These are phyloP conservation scores for Carex myosuroides DNA, from an alignment of 176 grass and related monocot genomes.

Conservation along the genomic window DNA sequence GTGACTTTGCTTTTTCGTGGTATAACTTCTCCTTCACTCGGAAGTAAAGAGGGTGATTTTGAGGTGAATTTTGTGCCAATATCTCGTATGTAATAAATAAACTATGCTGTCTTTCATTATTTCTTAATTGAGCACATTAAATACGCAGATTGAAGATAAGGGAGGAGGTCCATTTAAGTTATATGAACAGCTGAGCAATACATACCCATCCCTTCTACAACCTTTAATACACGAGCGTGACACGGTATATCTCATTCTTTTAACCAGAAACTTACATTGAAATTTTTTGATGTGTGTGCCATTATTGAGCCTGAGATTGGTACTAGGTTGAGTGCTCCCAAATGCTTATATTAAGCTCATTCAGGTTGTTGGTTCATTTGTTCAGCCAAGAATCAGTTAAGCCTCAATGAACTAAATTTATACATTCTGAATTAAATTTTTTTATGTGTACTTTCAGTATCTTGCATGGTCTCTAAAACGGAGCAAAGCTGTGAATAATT, in stretches of 20 bases:
- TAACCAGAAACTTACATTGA: background rate
- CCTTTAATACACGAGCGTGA: slow-evolving; percentile 86
- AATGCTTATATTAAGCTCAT: background rate
- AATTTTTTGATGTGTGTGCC: background rate
- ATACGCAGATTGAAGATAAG: slow-evolving; percentile 37
- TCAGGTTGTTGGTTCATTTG: background rate
- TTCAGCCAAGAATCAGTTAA: no score
- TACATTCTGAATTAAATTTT: background rate
- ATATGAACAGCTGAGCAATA: slow-evolving; percentile 56
- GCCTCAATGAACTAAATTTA: background rate
- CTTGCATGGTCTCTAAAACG: slow-evolving; percentile 92
- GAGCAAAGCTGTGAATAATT: slow-evolving; percentile 88
- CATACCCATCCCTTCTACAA: slow-evolving; percentile 77
- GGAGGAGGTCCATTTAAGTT: slow-evolving; percentile 52
- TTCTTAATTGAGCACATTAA: background rate
- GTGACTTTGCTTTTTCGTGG: slow-evolving; percentile 55
- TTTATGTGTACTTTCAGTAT: slow-evolving; percentile 40
- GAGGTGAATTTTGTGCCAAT: slow-evolving; percentile 4
- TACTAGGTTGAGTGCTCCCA: background rate
- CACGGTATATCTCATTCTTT: slow-evolving; percentile 36
- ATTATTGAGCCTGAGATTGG: background rate
- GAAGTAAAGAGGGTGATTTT: slow-evolving; percentile 18
- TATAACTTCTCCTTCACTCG: slow-evolving; percentile 42
- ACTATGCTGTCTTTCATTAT: background rate
- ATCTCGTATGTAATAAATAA: background rate